These are phyloP conservation scores for Candida piceae DNA, from an alignment of 805 yeast species.

Conservation along the genomic window DNA sequence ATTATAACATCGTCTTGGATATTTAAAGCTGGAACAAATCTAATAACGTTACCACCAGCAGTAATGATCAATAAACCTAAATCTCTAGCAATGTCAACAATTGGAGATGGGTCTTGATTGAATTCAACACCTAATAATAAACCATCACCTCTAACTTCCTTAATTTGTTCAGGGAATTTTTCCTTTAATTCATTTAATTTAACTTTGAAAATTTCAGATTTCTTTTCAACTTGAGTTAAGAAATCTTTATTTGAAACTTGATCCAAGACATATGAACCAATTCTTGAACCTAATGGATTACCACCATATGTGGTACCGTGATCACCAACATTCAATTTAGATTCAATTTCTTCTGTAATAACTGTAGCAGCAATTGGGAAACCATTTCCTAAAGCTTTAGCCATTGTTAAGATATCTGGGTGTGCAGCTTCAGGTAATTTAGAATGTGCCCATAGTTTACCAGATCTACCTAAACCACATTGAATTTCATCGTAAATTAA, in stretches of 20 bases:
- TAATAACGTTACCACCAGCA: slow-evolving; percentile 86
- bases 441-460: slow-evolving; percentile 89
- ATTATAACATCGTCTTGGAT: slow-evolving; percentile 64
- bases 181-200: slow-evolving; percentile 47
- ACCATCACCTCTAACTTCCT: slow-evolving; percentile 83
- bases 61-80: slow-evolving; percentile 80
- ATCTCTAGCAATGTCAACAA: slow-evolving; percentile 70
- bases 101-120: slow-evolving; percentile 51
- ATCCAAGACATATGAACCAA: slow-evolving; percentile 72
- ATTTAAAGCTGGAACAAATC: slow-evolving; percentile 90
- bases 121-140: slow-evolving; percentile 82
- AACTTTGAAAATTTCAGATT: slow-evolving; percentile 51
- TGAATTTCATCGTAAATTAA: slow-evolving; percentile 94
- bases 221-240: slow-evolving; percentile 51
- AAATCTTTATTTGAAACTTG: slow-evolving; percentile 59
- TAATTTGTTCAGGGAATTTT: slow-evolving; percentile 56
- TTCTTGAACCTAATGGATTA: slow-evolving; percentile 83
- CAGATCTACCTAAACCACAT: slow-evolving; percentile 93
- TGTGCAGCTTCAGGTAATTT: slow-evolving; percentile 72
- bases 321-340: slow-evolving; percentile 77
- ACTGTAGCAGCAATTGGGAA: slow-evolving; percentile 94
- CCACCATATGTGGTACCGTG: slow-evolving; percentile 99
- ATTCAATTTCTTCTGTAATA: slow-evolving; percentile 75
- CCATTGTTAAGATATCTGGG: slow-evolving; percentile 92
- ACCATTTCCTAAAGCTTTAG: slow-evolving; percentile 96